Conservation (phyloP, 2,329 filamentous ascomycete species). For the Calonectria ilicicola region DNA sequence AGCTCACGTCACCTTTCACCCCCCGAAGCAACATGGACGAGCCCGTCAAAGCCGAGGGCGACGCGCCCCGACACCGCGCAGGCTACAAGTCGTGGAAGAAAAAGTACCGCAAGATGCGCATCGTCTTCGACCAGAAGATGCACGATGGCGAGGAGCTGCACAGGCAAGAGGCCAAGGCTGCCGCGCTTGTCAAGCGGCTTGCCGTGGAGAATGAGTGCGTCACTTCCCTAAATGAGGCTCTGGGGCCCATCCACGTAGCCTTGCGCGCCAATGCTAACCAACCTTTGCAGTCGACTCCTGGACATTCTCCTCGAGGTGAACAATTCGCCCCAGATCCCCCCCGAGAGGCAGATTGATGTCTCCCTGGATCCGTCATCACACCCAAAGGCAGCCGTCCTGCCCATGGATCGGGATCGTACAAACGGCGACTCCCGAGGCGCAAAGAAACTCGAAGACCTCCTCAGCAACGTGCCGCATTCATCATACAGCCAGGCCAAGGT, state of each 20-base stretch:
- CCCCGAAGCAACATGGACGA: constrained; percentile 45
- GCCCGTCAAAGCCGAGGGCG: constrained; percentile 57
- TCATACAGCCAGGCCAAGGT: constrained; percentile 68
- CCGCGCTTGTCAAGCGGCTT: constrained; percentile 83
- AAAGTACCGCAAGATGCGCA: constrained; percentile 94
- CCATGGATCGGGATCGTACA: constrained; percentile 49
- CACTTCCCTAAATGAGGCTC: not conserved
- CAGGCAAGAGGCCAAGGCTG: constrained; percentile 82
- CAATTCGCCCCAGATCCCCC: constrained; percentile 80
- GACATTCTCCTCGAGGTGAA: constrained; percentile 94
- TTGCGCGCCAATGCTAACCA: constrained; percentile 32
- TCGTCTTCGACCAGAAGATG: constrained; percentile 82
- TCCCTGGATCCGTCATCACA: constrained; percentile 60
- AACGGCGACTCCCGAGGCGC: constrained; percentile 56
- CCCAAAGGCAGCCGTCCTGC: constrained; percentile 46
- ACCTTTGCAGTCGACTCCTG: constrained; percentile 77
- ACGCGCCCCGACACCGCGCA: constrained; percentile 57
- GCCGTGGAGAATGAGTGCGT: constrained; percentile 93
- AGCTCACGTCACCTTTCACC: constrained; percentile 19
- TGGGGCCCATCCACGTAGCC: not conserved
- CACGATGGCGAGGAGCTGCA: constrained; percentile 86
- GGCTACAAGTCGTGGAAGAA: constrained; percentile 83
- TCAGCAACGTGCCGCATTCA: constrained; percentile 64
- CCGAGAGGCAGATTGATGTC: constrained; percentile 81
- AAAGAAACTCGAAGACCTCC: constrained; percentile 63